A percentile compares a stretch with the other conserved stretches of the same genome.
Evolutionary conservation across 1,284 basidiomycete genomes (phyloP).

Genomic region (Malassezia equina): DNA sequence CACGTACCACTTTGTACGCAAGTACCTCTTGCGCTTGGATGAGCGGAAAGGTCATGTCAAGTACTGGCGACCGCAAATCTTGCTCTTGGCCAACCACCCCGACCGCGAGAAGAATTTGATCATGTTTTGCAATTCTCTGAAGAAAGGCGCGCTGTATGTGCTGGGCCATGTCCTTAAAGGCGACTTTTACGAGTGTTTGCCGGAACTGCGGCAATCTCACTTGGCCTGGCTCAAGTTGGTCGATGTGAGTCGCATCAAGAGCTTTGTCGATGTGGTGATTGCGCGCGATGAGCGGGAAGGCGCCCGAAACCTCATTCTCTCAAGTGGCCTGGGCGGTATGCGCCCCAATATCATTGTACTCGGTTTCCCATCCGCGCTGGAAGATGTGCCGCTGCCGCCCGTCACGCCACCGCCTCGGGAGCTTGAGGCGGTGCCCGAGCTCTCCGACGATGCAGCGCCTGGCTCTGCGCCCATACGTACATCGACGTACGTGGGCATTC

Average conservation of each 20-base stretch:
- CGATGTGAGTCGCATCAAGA: slow-evolving; percentile 43
- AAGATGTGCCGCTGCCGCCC: slow-evolving; percentile 4
- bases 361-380: slow-evolving; percentile 41
- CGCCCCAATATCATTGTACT: slow-evolving; percentile 45
- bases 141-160: slow-evolving; percentile 45
- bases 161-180: slow-evolving; percentile 46
- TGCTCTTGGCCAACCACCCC: slow-evolving; percentile 45
- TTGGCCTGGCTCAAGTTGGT: slow-evolving; percentile 47
- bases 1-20: slow-evolving; percentile 45
- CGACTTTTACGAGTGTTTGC: slow-evolving; percentile 42
- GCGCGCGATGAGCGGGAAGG: slow-evolving; percentile 44
- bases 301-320: slow-evolving; percentile 40
- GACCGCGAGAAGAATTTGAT: slow-evolving; percentile 46
- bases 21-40: slow-evolving; percentile 44
- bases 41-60: slow-evolving; percentile 47
- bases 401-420: neutral
- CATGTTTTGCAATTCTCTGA: slow-evolving; percentile 48
- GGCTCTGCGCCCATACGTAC: slow-evolving; percentile 39
- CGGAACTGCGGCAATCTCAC: slow-evolving; percentile 41
- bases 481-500: slow-evolving; percentile 43
- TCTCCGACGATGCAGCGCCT: slow-evolving; percentile 38
- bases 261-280: slow-evolving; percentile 45
- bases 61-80: slow-evolving; percentile 47
- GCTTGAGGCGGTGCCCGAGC: slow-evolving; percentile 16
- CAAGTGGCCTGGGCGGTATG: slow-evolving; percentile 46